A percentile compares a stretch with the other conserved stretches of the same genome.
phyloP scores from a whole-genome alignment of 1,284 basidiomycete genomes.

The Thelephora terrestris region DNA sequence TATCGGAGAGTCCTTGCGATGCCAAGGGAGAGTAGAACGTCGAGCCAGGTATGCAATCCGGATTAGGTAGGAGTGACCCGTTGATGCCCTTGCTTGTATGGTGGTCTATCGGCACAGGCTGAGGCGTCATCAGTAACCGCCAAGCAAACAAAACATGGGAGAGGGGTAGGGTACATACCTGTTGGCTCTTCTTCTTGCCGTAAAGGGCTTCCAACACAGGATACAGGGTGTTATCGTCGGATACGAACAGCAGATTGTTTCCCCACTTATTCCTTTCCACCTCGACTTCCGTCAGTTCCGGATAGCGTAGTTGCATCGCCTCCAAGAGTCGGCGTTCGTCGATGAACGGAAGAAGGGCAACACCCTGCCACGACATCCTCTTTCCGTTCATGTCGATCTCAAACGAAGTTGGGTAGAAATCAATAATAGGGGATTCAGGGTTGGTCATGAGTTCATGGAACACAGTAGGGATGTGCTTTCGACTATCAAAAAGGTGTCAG shows the following conservation, averaged over 20 bases:
- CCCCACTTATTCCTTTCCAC: conserved; percentile 80
- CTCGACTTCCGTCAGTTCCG: conserved; percentile 75
- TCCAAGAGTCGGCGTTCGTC: conserved; percentile 76
- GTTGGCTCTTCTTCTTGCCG: conserved; percentile 73
- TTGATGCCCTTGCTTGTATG: conserved; percentile 70
- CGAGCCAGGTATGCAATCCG: conserved; percentile 85
- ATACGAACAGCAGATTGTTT: conserved; percentile 78
- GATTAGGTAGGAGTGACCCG: conserved; percentile 76
- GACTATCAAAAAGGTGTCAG: conserved; percentile 35
- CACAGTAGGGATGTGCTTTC: conserved; percentile 75
- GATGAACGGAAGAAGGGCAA: conserved; percentile 94
- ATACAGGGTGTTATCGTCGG: conserved; percentile 78
- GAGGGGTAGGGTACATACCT: conserved; percentile 41
- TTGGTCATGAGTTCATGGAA: conserved; percentile 90
- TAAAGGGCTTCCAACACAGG: conserved; percentile 84
- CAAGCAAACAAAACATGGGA: conserved; percentile 2
- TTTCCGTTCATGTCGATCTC: conserved; percentile 99
- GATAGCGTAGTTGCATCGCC: conserved; percentile 74
- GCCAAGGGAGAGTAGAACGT: conserved; percentile 75
- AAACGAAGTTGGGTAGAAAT: conserved; percentile 92
- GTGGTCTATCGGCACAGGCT: conserved; percentile 64
- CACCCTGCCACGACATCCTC: conserved; percentile 99
- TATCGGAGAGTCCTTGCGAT: conserved; percentile 57
- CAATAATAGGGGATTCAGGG: conserved; percentile 85
- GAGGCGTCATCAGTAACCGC: conserved; percentile 11